Evolutionary conservation across 208 protist genomes (phyloP).

Genomic region (Polymyxa betae): DNA sequence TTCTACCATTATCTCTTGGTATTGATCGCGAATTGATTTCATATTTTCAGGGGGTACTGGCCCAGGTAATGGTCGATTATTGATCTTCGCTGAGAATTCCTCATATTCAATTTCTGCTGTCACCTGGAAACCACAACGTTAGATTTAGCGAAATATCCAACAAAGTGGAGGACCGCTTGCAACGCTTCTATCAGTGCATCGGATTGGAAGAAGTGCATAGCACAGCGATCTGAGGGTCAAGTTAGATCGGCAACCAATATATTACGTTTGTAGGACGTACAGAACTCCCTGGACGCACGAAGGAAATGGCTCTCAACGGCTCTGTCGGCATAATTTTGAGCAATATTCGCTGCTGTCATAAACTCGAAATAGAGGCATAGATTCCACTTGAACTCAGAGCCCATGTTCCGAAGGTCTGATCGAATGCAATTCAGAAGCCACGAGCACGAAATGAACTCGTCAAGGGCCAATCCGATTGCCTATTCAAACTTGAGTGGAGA

Average conservation of each 20-base stretch:
- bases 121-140: background rate
- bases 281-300: background rate
- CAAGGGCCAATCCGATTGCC: background rate
- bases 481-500: background rate
- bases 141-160: background rate
- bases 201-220: conserved; percentile 11
- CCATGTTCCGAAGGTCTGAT: background rate
- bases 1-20: background rate
- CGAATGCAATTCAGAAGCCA: background rate
- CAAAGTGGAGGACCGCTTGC: background rate
- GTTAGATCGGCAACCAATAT: background rate
- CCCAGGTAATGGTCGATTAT: background rate
- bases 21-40: background rate
- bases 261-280: background rate
- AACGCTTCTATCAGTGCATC: background rate
- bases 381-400: background rate
- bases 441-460: background rate
- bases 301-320: background rate
- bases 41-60: background rate
- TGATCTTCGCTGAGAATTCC: background rate
- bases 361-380: conserved; percentile 38
- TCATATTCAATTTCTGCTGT: conserved; percentile 9
- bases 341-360: background rate
- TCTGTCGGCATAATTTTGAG: background rate
- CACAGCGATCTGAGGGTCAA: conserved; percentile 13